Percentiles rank a stretch among this genome's conserved stretches.
Evolutionary conservation across 352 stramenopile genomes (phyloP).

Genomic region (Thalassiosira gravida): DNA sequence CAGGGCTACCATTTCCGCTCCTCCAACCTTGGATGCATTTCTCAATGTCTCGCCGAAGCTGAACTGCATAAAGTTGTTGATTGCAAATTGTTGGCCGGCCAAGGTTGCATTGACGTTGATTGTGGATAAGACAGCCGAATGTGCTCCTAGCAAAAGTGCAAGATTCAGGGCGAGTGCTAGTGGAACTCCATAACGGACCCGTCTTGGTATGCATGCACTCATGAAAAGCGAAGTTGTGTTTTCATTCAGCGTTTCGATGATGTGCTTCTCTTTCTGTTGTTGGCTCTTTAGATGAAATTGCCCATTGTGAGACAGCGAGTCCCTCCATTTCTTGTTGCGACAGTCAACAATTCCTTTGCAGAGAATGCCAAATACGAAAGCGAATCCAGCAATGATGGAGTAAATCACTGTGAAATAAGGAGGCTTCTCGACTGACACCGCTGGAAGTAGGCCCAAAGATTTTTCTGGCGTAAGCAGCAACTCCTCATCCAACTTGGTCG

Average conservation of each 20-base stretch:
- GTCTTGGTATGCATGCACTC: conserved; percentile 26
- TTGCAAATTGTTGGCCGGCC: conserved; percentile 49
- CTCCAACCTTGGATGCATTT: conserved; percentile 48
- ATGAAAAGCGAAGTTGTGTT: conserved; percentile 43
- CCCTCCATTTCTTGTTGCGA: conserved; percentile 38
- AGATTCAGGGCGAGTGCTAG: conserved; percentile 42
- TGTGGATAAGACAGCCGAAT: conserved; percentile 42
- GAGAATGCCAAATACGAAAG: conserved; percentile 31
- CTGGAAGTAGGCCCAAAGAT: conserved; percentile 2
- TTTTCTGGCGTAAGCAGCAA: conserved; percentile 13
- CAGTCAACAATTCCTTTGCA: conserved; percentile 16
- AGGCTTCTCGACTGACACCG: conserved; percentile 13
- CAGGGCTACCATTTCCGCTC: conserved; percentile 52
- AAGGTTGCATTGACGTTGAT: conserved; percentile 44
- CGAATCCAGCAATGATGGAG: conserved; percentile 25
- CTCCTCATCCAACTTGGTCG: conserved; percentile 14
- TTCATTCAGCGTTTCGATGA: conserved; percentile 31
- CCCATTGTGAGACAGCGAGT: conserved; percentile 31
- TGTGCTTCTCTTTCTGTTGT: conserved; percentile 33
- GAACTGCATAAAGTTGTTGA: conserved; percentile 55
- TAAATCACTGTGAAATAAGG: conserved; percentile 54
- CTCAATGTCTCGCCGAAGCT: conserved; percentile 40
- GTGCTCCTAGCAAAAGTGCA: conserved; percentile 45
- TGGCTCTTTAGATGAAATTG: conserved; percentile 28
- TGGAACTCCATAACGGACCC: conserved; percentile 49